Evolutionary conservation across 805 yeast genomes (phyloP).

Genomic region (Lipomyces yamadae): DNA sequence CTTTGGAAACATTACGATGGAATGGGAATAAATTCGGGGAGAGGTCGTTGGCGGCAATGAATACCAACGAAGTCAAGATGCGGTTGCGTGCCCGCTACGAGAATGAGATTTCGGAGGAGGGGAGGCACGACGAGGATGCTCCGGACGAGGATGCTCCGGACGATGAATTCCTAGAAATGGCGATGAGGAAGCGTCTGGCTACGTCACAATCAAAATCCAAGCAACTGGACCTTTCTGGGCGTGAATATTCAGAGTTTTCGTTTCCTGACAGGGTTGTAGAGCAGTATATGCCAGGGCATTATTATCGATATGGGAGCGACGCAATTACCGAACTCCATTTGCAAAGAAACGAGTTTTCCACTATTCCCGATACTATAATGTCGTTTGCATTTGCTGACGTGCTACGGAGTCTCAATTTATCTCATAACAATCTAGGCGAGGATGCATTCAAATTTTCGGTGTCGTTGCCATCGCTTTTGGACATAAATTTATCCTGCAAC

Average conservation of each 20-base stretch:
- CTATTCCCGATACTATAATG: slow-evolving; percentile 24
- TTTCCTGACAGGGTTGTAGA: slow-evolving; percentile 19
- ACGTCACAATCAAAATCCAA: slow-evolving; percentile 18
- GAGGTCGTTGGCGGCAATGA: slow-evolving; percentile 15
- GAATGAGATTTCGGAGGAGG: slow-evolving; percentile 10
- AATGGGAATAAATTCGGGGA: slow-evolving; percentile 36
- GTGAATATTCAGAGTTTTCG: slow-evolving; percentile 20
- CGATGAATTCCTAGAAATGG: slow-evolving; percentile 23
- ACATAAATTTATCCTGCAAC: slow-evolving; percentile 29
- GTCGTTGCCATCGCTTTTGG: slow-evolving; percentile 15
- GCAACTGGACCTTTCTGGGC: slow-evolving; percentile 29
- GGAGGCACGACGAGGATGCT: slow-evolving; percentile 1
- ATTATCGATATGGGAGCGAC: slow-evolving; percentile 17
- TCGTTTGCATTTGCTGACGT: slow-evolving; percentile 31
- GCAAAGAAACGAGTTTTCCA: slow-evolving; percentile 22
- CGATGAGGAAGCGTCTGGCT: slow-evolving; percentile 17
- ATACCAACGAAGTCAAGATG: slow-evolving; percentile 19
- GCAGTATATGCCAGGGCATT: slow-evolving; percentile 28
- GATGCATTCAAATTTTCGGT: slow-evolving; percentile 23
- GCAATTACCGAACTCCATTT: slow-evolving; percentile 21
- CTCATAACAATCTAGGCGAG: slow-evolving; percentile 30
- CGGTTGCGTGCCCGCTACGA: slow-evolving; percentile 24
- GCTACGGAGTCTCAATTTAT: slow-evolving; percentile 22
- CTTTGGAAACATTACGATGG: slow-evolving; percentile 27
- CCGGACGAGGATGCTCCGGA: not conserved